Evolutionary conservation across 768 basidiomycete species (phyloP).

Genomic region (Galerina sulciceps): DNA sequence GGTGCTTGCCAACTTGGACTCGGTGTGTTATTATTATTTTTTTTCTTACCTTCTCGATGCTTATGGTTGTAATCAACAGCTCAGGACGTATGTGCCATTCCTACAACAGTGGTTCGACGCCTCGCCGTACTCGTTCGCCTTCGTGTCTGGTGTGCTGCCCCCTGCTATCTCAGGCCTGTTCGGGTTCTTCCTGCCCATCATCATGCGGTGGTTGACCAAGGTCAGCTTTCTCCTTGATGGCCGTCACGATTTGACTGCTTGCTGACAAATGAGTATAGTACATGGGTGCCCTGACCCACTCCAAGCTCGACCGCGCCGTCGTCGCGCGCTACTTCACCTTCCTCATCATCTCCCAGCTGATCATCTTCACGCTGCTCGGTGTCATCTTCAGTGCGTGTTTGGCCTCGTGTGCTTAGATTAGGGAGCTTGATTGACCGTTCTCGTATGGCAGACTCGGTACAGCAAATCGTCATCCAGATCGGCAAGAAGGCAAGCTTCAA

Average conservation of each 20-base stretch:
- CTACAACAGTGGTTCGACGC: slow-evolving; percentile 69
- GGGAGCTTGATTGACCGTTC: not conserved
- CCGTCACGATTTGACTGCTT: too few relatives aligned
- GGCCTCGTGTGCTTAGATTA: not conserved
- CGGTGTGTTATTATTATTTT: slow-evolving; percentile 46
- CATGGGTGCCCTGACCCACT: slow-evolving; percentile 68
- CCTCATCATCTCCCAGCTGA: slow-evolving; percentile 89
- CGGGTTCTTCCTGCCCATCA: slow-evolving; percentile 86
- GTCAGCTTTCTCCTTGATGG: slow-evolving; percentile 23
- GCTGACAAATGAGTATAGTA: slow-evolving; percentile 52
- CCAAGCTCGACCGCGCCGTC: slow-evolving; percentile 87
- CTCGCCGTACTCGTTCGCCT: slow-evolving; percentile 72
- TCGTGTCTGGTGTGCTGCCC: slow-evolving; percentile 92
- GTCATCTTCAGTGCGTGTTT: slow-evolving; percentile 76
- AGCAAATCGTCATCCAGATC: slow-evolving; percentile 46
- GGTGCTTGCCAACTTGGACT: slow-evolving; percentile 86
- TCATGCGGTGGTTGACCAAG: slow-evolving; percentile 90
- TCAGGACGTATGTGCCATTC: slow-evolving; percentile 74
- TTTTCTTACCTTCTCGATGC: not conserved
- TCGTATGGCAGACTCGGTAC: slow-evolving; percentile 39
- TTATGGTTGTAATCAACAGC: slow-evolving; percentile 36
- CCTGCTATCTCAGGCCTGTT: slow-evolving; percentile 88
- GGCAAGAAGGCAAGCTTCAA: slow-evolving; percentile 47
- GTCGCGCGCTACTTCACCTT: slow-evolving; percentile 93
- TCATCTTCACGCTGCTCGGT: slow-evolving; percentile 93